phyloP scores from a whole-genome alignment of 1,284 basidiomycete species.

The Pholiota adiposa region DNA sequence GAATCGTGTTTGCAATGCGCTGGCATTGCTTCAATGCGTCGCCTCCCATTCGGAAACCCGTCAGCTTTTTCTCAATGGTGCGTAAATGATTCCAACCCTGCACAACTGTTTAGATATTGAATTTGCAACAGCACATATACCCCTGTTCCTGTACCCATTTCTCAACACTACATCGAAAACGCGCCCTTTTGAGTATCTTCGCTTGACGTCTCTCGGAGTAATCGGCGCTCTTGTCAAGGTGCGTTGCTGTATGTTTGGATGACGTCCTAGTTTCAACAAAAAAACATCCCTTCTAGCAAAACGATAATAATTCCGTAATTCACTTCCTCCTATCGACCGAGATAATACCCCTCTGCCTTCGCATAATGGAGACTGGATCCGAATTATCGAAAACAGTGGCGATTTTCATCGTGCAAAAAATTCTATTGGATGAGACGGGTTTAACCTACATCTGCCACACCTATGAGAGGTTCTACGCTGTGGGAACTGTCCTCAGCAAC shows the following conservation, averaged over 20 bases:
- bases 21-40: conserved; percentile 97
- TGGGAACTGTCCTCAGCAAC: conserved; percentile 97
- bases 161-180: conserved; percentile 99
- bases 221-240: conserved; percentile 99
- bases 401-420: conserved; percentile 99
- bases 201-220: conserved; percentile 96
- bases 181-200: conserved; percentile 97
- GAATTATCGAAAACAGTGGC: conserved; percentile 99
- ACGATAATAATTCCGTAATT: conserved; percentile 98
- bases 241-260: conserved; percentile 2
- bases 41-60: conserved; percentile 95
- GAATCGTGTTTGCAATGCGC: conserved; percentile 99
- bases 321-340: conserved; percentile 99
- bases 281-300: conserved; percentile 65
- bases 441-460: conserved; percentile 99
- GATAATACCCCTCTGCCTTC: conserved; percentile 98
- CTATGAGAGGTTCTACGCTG: conserved; percentile 99
- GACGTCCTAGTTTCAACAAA: neutral
- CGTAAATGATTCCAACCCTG: conserved; percentile 20
- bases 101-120: neutral
- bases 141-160: conserved; percentile 98
- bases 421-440: conserved; percentile 96
- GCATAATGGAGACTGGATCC: conserved; percentile 99
- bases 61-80: conserved; percentile 90
- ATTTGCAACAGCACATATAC: conserved; percentile 84